These are phyloP conservation scores for Penicillium sp. DNA, from an alignment of 2,329 filamentous ascomycete genomes.

Conservation along the genomic window DNA sequence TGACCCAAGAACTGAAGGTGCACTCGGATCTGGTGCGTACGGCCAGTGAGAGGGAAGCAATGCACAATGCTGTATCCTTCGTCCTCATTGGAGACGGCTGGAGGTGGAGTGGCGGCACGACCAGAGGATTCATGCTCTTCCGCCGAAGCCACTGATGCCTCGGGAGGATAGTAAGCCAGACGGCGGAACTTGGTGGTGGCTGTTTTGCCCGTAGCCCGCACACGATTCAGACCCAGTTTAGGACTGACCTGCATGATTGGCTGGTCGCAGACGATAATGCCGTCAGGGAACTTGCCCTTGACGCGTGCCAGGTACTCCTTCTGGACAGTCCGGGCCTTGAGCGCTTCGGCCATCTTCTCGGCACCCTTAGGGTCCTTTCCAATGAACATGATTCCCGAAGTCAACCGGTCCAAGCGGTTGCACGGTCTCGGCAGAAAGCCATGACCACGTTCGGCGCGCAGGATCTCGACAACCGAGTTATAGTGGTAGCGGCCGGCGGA, in stretches of 20 bases:
- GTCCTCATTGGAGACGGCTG: conserved; percentile 39
- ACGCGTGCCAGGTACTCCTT: conserved; percentile 96
- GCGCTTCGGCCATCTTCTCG: conserved; percentile 68
- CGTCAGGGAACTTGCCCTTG: conserved; percentile 84
- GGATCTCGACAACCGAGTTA: conserved; percentile 90
- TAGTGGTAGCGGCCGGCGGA: conserved; percentile 92
- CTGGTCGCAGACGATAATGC: conserved; percentile 85
- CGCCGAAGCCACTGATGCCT: conserved; percentile 21
- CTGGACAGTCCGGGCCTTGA: conserved; percentile 72
- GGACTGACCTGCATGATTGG: conserved; percentile 91
- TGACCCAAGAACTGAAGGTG: conserved; percentile 92
- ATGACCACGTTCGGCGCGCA: conserved; percentile 66
- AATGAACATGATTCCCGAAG: conserved; percentile 97
- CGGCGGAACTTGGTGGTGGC: conserved; percentile 88
- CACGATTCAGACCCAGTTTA: conserved; percentile 87
- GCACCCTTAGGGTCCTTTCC: conserved; percentile 79
- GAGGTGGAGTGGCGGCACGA: conserved; percentile 31
- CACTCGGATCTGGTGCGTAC: conserved; percentile 91
- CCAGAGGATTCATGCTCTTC: conserved; percentile 19
- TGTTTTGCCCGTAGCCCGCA: conserved; percentile 86
- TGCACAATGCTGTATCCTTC: conserved; percentile 91
- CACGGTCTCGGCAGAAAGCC: conserved; percentile 65
- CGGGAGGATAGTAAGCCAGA: conserved; percentile 76
- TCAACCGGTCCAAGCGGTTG: conserved; percentile 89
- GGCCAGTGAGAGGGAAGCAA: conserved; percentile 85